Percentiles rank a stretch among this genome's conserved stretches.
phyloP scores from a whole-genome alignment of 2,329 filamentous ascomycete species.

The Colletotrichum tropicale region DNA sequence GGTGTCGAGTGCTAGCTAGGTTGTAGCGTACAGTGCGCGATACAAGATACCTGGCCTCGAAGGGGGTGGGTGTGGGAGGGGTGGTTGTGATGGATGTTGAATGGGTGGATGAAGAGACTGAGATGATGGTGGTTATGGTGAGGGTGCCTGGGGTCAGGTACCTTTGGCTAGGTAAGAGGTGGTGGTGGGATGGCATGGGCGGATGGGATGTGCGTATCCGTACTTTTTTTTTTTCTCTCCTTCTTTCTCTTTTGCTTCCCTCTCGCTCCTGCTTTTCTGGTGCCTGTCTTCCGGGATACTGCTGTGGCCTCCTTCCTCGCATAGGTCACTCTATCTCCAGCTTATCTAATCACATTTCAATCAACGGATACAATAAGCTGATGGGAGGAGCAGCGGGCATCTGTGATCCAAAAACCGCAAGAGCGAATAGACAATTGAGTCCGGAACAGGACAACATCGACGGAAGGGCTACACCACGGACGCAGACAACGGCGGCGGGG shows the following conservation, averaged over 20 bases:
- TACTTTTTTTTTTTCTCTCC: not conserved
- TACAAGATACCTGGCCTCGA: not conserved
- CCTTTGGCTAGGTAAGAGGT: not conserved
- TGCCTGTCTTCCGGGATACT: not conserved
- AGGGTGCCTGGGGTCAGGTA: not conserved
- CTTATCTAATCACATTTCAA: not conserved
- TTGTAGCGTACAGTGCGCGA: slow-evolving; percentile 17
- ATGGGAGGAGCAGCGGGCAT: not conserved
- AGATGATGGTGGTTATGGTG: not conserved
- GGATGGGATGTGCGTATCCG: not conserved
- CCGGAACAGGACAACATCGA: not conserved
- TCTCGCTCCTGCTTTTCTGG: not conserved
- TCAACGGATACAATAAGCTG: not conserved
- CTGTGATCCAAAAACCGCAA: not conserved
- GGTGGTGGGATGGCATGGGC: not conserved
- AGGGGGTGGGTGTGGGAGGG: not conserved
- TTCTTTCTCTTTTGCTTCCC: not conserved
- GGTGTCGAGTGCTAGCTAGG: slow-evolving; percentile 12
- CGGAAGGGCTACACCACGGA: not conserved
- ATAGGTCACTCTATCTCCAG: not conserved
- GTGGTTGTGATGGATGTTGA: not conserved
- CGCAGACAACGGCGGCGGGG: not conserved
- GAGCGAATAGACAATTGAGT: not conserved
- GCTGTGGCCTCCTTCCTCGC: not conserved
- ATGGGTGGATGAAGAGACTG: not conserved